phyloP scores from a whole-genome alignment of 2,329 filamentous ascomycete species.

The Talaromyces sp. region DNA sequence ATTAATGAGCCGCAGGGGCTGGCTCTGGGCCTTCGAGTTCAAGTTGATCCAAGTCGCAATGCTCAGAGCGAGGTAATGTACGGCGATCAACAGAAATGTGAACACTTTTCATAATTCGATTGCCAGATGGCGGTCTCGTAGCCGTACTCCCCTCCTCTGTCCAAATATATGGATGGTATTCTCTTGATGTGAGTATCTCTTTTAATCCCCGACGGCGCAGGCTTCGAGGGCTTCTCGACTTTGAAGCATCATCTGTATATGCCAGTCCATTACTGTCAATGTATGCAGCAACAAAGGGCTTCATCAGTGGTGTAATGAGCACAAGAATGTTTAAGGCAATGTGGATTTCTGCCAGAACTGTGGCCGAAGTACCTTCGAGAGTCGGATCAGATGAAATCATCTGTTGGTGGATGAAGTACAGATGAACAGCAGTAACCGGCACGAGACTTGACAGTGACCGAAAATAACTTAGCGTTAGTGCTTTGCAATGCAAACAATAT shows the following conservation, averaged over 20 bases:
- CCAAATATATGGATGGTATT: background rate
- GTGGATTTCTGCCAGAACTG: constrained; percentile 45
- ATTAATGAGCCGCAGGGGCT: background rate
- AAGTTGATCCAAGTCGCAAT: background rate
- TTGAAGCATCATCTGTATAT: constrained; percentile 24
- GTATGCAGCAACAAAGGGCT: constrained; percentile 47
- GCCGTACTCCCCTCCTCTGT: background rate
- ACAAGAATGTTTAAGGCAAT: constrained; percentile 47
- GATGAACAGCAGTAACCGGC: constrained; percentile 40
- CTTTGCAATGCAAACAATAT: background rate
- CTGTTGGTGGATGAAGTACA: constrained; percentile 39
- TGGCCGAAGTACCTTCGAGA: constrained; percentile 39
- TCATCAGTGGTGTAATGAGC: constrained; percentile 47
- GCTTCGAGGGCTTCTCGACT: constrained; percentile 5
- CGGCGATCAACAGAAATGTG: constrained; percentile 17
- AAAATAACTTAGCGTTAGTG: background rate
- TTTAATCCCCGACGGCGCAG: background rate
- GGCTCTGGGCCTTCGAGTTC: background rate
- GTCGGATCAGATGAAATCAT: constrained; percentile 40
- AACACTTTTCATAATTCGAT: constrained; percentile 17
- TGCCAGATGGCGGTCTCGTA: background rate
- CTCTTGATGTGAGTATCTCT: background rate
- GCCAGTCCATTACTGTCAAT: constrained; percentile 29
- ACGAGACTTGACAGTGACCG: constrained; percentile 37
- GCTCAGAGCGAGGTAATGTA: constrained; percentile 1